These are phyloP conservation scores for Trametes sanguinea DNA, from an alignment of 768 basidiomycete genomes.

Conservation along the genomic window DNA sequence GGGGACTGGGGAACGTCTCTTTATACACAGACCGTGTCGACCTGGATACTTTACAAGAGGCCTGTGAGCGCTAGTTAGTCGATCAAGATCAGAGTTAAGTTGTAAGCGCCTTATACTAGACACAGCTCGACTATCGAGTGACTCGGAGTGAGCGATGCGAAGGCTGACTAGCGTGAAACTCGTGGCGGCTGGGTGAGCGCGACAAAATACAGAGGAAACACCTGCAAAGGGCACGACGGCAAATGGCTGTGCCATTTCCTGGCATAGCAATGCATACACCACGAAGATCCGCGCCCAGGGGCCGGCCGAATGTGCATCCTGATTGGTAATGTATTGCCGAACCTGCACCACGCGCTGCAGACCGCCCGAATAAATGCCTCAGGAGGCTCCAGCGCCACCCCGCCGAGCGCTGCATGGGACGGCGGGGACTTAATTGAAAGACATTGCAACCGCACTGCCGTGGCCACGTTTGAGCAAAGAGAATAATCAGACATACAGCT, in stretches of 20 bases:
- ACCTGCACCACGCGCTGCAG: too few species aligned
- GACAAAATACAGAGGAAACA: background rate
- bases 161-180: slow-evolving; percentile 6
- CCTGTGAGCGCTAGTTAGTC: slow-evolving; percentile 1
- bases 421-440: too few species aligned
- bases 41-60: slow-evolving; percentile 3
- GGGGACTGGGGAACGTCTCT: background rate
- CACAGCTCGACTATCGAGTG: background rate
- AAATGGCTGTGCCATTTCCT: slow-evolving; percentile 8
- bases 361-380: too few species aligned
- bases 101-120: slow-evolving; percentile 1
- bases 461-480: too few species aligned
- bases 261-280: too few species aligned
- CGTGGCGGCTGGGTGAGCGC: background rate
- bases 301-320: too few species aligned
- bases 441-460: too few species aligned
- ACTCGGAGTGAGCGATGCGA: background rate
- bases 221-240: background rate
- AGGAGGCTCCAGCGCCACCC: too few species aligned
- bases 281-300: too few species aligned
- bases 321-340: too few species aligned
- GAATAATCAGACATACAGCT: too few species aligned
- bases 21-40: slow-evolving; percentile 15
- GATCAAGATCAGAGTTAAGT: slow-evolving; percentile 10
- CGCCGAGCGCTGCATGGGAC: too few species aligned